Evolutionary conservation across 345 rosid genomes (phyloP).

Genomic region (Citrus reticulata): DNA sequence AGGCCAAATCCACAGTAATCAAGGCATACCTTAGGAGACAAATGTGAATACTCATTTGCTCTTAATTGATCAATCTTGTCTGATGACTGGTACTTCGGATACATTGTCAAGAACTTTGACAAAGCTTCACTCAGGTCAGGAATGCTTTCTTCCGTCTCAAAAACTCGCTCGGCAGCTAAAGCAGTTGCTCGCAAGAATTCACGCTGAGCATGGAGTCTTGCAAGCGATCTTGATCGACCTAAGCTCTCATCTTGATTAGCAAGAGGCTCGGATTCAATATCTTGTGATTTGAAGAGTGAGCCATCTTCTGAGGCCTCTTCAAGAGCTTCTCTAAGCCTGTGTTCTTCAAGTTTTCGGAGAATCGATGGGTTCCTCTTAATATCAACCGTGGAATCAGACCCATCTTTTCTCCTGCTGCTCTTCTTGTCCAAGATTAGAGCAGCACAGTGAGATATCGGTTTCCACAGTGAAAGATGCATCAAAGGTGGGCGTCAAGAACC

Average conservation of each 20-base stretch:
- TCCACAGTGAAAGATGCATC: constrained; percentile 99
- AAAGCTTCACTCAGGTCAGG: constrained; percentile 64
- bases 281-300: constrained; percentile 76
- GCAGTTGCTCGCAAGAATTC: constrained; percentile 93
- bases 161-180: constrained; percentile 71
- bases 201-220: constrained; percentile 89
- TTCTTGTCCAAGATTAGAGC: constrained; percentile 88
- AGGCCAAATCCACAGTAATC: constrained; percentile 97
- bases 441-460: constrained; percentile 96
- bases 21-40: constrained; percentile 93
- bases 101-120: constrained; percentile 74
- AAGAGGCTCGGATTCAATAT: constrained; percentile 52
- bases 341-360: constrained; percentile 74
- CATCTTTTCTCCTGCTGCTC: constrained; percentile 66
- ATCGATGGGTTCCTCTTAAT: constrained; percentile 42
- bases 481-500: constrained; percentile 22
- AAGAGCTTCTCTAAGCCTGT: constrained; percentile 87
- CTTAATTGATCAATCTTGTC: constrained; percentile 86
- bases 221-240: constrained; percentile 92
- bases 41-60: constrained; percentile 69
- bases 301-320: constrained; percentile 98
- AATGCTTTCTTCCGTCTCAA: constrained; percentile 65
- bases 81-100: constrained; percentile 78
- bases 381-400: constrained; percentile 54
- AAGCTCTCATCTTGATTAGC: constrained; percentile 59